Percentiles rank a stretch among this genome's conserved stretches.
Conservation (phyloP, 371 early-diverging fungal genomes). For the Umbelopsis sp. region DNA sequence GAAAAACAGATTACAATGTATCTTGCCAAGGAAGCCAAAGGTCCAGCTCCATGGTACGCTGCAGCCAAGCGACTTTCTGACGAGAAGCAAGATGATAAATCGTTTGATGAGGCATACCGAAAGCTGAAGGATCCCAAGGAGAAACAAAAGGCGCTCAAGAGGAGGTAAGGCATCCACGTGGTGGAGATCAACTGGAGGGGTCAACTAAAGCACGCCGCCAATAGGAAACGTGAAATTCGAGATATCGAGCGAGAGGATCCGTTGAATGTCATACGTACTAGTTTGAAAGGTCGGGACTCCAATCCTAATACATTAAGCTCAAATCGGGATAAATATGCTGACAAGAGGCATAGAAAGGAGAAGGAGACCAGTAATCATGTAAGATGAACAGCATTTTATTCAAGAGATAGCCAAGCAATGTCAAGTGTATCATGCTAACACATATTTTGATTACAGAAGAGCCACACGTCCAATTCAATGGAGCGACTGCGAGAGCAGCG, state of each 20-base stretch:
- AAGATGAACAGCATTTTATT: not conserved
- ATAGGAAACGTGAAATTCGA: conserved; percentile 11
- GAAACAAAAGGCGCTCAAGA: not conserved
- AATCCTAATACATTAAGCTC: not conserved
- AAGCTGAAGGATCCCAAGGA: conserved; percentile 11
- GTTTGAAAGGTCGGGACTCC: not conserved
- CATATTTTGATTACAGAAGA: not conserved
- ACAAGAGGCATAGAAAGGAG: not conserved
- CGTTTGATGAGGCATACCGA: not conserved
- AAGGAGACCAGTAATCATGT: not conserved
- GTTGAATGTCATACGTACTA: not conserved
- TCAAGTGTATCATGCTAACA: no score
- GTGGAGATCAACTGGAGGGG: not conserved
- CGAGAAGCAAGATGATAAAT: conserved; percentile 20
- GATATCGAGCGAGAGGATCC: conserved; percentile 14
- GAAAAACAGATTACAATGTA: conserved; percentile 69
- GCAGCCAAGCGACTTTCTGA: conserved; percentile 22
- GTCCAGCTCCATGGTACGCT: conserved; percentile 43
- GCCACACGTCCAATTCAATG: conserved; percentile 29
- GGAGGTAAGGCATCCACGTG: not conserved
- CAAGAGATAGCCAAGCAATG: no score
- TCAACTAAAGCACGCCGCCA: not conserved
- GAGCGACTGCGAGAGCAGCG: conserved; percentile 46
- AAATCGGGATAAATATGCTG: not conserved
- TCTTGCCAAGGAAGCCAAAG: conserved; percentile 54